Conservation (phyloP, 176 grass and related monocot species). For the Poa annua region DNA sequence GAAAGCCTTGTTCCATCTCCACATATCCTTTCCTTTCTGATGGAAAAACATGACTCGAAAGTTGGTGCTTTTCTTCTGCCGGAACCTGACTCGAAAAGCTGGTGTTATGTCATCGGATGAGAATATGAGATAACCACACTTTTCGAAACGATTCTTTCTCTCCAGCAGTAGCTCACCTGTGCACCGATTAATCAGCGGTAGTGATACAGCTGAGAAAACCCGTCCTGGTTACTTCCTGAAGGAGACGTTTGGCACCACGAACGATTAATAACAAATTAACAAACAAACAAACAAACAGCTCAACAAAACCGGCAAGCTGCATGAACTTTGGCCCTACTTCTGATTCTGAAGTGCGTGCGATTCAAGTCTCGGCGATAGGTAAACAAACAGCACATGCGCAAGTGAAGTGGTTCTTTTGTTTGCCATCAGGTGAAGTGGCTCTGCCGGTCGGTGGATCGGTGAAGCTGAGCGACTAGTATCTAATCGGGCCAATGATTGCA, state of each 20-base stretch:
- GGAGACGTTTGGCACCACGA: neutral
- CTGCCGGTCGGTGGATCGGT: neutral
- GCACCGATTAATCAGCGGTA: neutral
- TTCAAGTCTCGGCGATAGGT: constrained; percentile 28
- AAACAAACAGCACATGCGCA: neutral
- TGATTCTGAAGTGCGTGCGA: neutral
- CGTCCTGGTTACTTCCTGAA: neutral
- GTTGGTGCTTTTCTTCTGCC: constrained; percentile 12
- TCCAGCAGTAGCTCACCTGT: neutral
- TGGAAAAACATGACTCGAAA: neutral
- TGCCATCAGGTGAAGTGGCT: neutral
- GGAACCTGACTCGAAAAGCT: neutral
- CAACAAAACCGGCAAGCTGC: neutral
- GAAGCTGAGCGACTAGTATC: neutral
- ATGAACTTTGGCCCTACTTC: neutral
- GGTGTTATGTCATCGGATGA: no score
- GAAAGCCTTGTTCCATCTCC: constrained; percentile 18
- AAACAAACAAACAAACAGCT: neutral
- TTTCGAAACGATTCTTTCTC: constrained; percentile 1
- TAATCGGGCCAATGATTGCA: neutral
- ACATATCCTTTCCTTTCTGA: neutral
- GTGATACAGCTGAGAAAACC: neutral
- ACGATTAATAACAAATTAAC: neutral
- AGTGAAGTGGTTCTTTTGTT: neutral
- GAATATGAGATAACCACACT: neutral